Conservation (phyloP, 805 yeast species). For the Barnettozyma siamensis region DNA sequence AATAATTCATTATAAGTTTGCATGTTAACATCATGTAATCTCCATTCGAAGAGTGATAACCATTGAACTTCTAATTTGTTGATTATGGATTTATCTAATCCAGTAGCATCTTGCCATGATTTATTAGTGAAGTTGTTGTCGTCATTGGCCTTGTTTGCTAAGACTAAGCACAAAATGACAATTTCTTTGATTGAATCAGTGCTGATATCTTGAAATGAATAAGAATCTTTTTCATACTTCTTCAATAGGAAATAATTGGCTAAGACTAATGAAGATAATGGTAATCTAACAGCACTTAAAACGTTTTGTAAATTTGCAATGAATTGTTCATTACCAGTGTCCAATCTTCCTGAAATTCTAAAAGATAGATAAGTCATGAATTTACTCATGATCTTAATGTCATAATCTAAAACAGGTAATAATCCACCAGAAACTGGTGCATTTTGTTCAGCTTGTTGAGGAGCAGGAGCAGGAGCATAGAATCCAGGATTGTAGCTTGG, state of each 20-base stretch:
- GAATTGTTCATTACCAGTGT: slow-evolving; percentile 38
- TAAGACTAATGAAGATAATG: slow-evolving; percentile 72
- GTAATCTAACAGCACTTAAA: slow-evolving; percentile 80
- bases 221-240: slow-evolving; percentile 35
- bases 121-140: slow-evolving; percentile 94
- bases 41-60: slow-evolving; percentile 59
- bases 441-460: slow-evolving; percentile 1
- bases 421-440: slow-evolving; percentile 57
- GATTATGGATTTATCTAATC: slow-evolving; percentile 53
- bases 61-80: slow-evolving; percentile 68
- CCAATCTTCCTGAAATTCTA: slow-evolving; percentile 53
- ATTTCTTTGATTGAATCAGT: slow-evolving; percentile 42
- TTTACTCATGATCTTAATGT: slow-evolving; percentile 69
- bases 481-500: slow-evolving; percentile 1
- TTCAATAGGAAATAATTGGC: slow-evolving; percentile 76
- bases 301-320: slow-evolving; percentile 59
- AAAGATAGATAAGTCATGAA: slow-evolving; percentile 71
- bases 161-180: slow-evolving; percentile 63
- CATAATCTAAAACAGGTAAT: slow-evolving; percentile 71
- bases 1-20: slow-evolving; percentile 20
- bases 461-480: slow-evolving; percentile 1
- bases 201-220: slow-evolving; percentile 26
- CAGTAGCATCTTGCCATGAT: slow-evolving; percentile 96
- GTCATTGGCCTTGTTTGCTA: slow-evolving; percentile 92
- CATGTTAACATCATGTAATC: slow-evolving; percentile 36